Conservation (phyloP, 768 basidiomycete species). For the Lactarius vividus region DNA sequence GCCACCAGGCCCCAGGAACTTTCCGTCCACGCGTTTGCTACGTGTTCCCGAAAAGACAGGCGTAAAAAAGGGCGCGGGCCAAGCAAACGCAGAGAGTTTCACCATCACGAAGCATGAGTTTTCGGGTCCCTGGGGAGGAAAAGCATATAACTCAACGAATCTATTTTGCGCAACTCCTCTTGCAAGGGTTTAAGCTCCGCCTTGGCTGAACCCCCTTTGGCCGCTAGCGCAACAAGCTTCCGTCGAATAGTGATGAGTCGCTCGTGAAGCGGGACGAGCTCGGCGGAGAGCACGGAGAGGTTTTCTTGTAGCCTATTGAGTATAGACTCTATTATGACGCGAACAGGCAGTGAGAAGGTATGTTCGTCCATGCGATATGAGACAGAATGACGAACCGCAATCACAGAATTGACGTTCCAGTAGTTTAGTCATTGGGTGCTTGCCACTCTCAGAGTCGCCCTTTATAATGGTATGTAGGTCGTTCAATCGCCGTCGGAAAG, state of each 20-base stretch:
- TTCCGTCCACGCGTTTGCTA: constrained; percentile 92
- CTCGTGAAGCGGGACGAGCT: constrained; percentile 89
- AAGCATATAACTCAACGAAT: constrained; percentile 72
- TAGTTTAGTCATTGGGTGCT: constrained; percentile 86
- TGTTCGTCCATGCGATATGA: neutral
- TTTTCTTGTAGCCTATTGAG: constrained; percentile 79
- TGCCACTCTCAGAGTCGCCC: constrained; percentile 74
- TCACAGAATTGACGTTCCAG: constrained; percentile 89
- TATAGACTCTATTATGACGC: constrained; percentile 50
- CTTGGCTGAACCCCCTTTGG: constrained; percentile 82
- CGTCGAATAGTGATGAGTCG: constrained; percentile 83
- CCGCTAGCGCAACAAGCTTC: constrained; percentile 83
- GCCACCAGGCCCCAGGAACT: constrained; percentile 90
- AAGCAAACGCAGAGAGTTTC: constrained; percentile 2
- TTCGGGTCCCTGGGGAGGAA: neutral
- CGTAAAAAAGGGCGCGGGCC: constrained; percentile 23
- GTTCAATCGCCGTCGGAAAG: constrained; percentile 77
- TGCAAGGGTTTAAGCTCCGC: constrained; percentile 85
- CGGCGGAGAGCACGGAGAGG: constrained; percentile 81
- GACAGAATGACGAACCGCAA: constrained; percentile 61
- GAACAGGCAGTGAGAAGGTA: neutral
- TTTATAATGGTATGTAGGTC: constrained; percentile 86
- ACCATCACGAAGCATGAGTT: constrained; percentile 6
- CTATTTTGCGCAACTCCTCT: constrained; percentile 93
- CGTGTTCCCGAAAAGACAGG: constrained; percentile 22